Evolutionary conservation across 257 asterid genomes (phyloP).

Genomic region (Eustoma russellianum): DNA sequence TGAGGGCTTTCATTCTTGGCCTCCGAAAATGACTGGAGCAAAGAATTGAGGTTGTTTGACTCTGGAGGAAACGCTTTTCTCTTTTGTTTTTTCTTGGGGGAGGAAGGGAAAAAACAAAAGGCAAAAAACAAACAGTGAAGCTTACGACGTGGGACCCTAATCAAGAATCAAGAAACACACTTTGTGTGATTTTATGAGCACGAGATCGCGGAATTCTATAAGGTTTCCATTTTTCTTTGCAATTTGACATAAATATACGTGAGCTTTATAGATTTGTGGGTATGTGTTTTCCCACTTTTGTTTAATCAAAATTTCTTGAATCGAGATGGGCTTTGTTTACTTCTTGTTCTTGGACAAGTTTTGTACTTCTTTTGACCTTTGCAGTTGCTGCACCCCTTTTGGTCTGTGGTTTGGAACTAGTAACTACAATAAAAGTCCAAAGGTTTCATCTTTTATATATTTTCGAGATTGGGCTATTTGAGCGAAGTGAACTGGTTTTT

Average conservation of each 20-base stretch:
- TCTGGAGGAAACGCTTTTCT: no score
- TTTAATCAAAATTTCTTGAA: neutral
- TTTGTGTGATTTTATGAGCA: constrained; percentile 7
- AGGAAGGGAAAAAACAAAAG: neutral
- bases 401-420: neutral
- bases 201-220: constrained; percentile 11
- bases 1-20: no score
- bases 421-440: neutral
- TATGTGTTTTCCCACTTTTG: neutral
- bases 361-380: no score
- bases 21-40: no score
- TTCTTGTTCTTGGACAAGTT: no score
- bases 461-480: neutral
- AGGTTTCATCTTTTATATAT: neutral
- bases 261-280: neutral
- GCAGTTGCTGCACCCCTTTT: no score
- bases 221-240: neutral
- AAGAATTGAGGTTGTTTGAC: no score
- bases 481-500: neutral
- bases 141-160: constrained; percentile 1
- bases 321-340: neutral
- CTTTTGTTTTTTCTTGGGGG: neutral
- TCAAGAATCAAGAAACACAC: constrained; percentile 1
- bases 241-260: neutral
- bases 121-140: neutral